phyloP scores from a whole-genome alignment of 2,329 filamentous ascomycete species.

The Aspergillus amoenus region DNA sequence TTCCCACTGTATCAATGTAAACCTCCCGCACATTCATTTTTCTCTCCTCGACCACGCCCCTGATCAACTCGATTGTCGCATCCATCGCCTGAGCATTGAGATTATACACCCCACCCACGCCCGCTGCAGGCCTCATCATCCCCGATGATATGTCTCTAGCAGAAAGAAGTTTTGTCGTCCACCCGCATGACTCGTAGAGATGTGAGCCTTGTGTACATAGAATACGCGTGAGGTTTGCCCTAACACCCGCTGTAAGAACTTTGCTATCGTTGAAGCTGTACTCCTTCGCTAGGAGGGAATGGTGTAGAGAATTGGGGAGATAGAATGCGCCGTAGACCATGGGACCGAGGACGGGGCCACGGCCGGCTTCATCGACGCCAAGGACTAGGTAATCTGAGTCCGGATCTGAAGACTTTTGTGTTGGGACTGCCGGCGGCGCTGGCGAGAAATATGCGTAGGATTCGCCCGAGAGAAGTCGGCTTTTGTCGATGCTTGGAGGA shows the following conservation, averaged over 20 bases:
- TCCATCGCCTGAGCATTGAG: slow-evolving; percentile 96
- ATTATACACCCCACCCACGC: slow-evolving; percentile 72
- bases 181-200: slow-evolving; percentile 69
- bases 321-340: slow-evolving; percentile 74
- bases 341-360: slow-evolving; percentile 83
- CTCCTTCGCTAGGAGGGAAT: slow-evolving; percentile 71
- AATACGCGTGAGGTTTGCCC: slow-evolving; percentile 67
- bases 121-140: slow-evolving; percentile 63
- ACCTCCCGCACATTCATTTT: slow-evolving; percentile 85
- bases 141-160: slow-evolving; percentile 77
- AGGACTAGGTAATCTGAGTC: slow-evolving; percentile 52
- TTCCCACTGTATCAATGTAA: slow-evolving; percentile 93
- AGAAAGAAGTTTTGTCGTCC: slow-evolving; percentile 78
- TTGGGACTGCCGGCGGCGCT: slow-evolving; percentile 61
- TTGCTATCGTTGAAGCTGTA: slow-evolving; percentile 97
- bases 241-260: slow-evolving; percentile 77
- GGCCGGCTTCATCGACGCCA: slow-evolving; percentile 90
- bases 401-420: neutral
- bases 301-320: slow-evolving; percentile 61
- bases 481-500: slow-evolving; percentile 66
- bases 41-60: slow-evolving; percentile 65
- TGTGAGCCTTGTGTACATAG: slow-evolving; percentile 67
- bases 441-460: slow-evolving; percentile 73
- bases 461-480: slow-evolving; percentile 60
- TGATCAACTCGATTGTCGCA: slow-evolving; percentile 80